Conservation (phyloP, 2,329 filamentous ascomycete species). For the Leptographium galeiforme region DNA sequence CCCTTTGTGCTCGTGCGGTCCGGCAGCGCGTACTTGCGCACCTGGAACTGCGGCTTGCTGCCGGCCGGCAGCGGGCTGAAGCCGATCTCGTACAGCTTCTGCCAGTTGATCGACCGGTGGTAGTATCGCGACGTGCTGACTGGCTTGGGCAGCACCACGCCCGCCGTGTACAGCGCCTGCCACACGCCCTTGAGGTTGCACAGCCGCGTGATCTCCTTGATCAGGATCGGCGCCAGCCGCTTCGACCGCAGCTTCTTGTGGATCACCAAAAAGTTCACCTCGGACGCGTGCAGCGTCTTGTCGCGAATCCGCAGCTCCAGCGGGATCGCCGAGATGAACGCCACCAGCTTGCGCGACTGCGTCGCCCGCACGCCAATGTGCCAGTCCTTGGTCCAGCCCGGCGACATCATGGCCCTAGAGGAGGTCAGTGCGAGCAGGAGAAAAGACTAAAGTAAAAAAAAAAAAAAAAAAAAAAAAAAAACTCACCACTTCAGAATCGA, state of each 20-base stretch:
- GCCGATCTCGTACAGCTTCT: conserved; percentile 86
- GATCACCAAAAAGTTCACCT: conserved; percentile 96
- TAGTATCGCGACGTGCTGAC: conserved; percentile 91
- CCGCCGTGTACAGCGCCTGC: conserved; percentile 93
- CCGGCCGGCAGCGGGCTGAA: conserved; percentile 79
- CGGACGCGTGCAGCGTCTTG: conserved; percentile 62
- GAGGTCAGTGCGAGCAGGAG: background rate
- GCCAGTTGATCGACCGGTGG: conserved; percentile 87
- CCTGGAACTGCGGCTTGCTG: conserved; percentile 75
- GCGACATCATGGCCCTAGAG: conserved; percentile 76
- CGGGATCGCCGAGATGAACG: conserved; percentile 90
- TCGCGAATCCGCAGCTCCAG: conserved; percentile 69
- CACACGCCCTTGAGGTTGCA: conserved; percentile 79
- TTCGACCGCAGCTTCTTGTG: conserved; percentile 96
- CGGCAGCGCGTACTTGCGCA: conserved; percentile 75
- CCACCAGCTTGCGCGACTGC: conserved; percentile 75
- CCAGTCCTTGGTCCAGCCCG: conserved; percentile 89
- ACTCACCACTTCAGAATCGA: conserved; percentile 77
- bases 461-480: background rate
- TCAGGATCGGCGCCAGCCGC: conserved; percentile 81
- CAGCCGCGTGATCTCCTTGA: conserved; percentile 91
- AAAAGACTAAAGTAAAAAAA: background rate
- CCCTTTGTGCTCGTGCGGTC: conserved; percentile 59
- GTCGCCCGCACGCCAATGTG: conserved; percentile 84
- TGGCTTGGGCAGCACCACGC: conserved; percentile 79